These are phyloP conservation scores for Hanseniaspora jakobsenii DNA, from an alignment of 805 yeast genomes.

Conservation along the genomic window DNA sequence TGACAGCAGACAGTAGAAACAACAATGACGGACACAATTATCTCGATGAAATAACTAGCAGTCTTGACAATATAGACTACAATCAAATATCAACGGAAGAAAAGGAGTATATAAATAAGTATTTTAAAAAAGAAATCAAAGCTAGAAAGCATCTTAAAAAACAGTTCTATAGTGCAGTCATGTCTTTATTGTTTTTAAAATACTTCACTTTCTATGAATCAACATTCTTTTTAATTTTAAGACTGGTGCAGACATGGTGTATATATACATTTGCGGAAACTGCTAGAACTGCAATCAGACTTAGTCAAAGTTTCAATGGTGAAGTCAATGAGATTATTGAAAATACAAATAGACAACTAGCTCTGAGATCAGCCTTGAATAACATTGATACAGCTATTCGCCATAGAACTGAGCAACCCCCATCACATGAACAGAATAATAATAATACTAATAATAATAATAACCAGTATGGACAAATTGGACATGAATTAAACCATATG, in stretches of 20 bases:
- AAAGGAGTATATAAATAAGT: slow-evolving; percentile 7
- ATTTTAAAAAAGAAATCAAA: slow-evolving; percentile 7
- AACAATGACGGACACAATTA: not conserved
- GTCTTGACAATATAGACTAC: not conserved
- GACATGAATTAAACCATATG: too few species aligned
- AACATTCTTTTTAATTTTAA: slow-evolving; percentile 4
- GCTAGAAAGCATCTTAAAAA: slow-evolving; percentile 7
- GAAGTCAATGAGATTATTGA: not conserved
- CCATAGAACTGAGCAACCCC: too few species aligned
- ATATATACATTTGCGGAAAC: slow-evolving; percentile 1
- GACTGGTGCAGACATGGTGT: slow-evolving; percentile 7
- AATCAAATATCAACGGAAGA: slow-evolving; percentile 3
- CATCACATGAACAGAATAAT: too few species aligned
- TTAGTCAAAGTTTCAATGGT: not conserved
- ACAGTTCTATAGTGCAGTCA: not conserved
- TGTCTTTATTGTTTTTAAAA: slow-evolving; percentile 11
- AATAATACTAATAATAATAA: too few species aligned
- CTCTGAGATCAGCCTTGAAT: not conserved
- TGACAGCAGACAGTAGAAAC: not conserved
- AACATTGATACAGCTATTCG: not conserved
- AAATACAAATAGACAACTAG: not conserved
- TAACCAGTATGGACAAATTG: too few species aligned
- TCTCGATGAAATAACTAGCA: not conserved
- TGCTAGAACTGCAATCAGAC: slow-evolving; percentile 9
- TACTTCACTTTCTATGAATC: slow-evolving; percentile 13